A percentile compares a stretch with the other conserved stretches of the same genome.
Conservation (phyloP, 495 filamentous ascomycete species). For the Neurospora sp. region DNA sequence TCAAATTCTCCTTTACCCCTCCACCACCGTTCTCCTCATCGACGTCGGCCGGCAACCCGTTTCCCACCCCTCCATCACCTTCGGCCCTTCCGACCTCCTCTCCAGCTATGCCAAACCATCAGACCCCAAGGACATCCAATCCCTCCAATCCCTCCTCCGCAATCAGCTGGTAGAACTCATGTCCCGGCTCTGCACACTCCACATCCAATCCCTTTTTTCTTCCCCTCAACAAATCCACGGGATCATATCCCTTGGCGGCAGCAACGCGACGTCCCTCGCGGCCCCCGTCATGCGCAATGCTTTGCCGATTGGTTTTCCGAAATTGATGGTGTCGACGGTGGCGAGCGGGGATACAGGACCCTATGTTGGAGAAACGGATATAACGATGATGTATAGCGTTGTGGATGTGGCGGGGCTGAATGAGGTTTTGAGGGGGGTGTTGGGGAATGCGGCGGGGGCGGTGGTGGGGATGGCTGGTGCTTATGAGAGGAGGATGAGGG, state of each 20-base stretch:
- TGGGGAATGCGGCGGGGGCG: constrained; percentile 51
- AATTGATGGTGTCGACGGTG: constrained; percentile 60
- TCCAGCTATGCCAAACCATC: constrained; percentile 1
- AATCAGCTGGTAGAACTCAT: constrained; percentile 40
- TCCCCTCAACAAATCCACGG: constrained; percentile 34
- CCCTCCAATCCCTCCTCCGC: background rate
- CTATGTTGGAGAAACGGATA: constrained; percentile 54
- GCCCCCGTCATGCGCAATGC: constrained; percentile 47
- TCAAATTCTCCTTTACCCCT: constrained; percentile 24
- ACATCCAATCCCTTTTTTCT: constrained; percentile 25
- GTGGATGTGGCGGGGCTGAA: constrained; percentile 62
- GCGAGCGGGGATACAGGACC: constrained; percentile 49
- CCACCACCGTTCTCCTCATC: constrained; percentile 31
- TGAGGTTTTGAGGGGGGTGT: constrained; percentile 39
- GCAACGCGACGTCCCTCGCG: constrained; percentile 46
- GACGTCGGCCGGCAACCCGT: constrained; percentile 43
- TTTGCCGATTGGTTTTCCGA: constrained; percentile 54
- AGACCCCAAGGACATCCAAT: constrained; percentile 8
- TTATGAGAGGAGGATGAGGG: constrained; percentile 21
- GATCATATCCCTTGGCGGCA: constrained; percentile 47
- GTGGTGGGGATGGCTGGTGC: constrained; percentile 45
- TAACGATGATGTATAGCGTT: constrained; percentile 59
- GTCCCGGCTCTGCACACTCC: constrained; percentile 26
- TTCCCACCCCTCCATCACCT: constrained; percentile 34
- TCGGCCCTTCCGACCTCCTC: constrained; percentile 29